Conservation (phyloP, 129 eudicot species). For the Chrysanthemum makinoi region DNA sequence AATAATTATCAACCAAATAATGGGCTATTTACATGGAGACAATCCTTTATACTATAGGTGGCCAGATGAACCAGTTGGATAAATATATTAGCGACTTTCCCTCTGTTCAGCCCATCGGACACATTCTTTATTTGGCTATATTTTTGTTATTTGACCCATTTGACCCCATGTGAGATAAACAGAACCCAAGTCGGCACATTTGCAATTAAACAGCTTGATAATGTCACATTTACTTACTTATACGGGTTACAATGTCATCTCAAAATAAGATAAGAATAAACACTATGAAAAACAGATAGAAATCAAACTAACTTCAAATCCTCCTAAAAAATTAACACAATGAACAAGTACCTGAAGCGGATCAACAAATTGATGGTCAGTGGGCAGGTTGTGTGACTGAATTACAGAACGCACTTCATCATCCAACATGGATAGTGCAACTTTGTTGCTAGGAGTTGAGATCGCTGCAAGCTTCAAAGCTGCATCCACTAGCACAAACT, state of each 20-base stretch:
- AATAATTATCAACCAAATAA: neutral
- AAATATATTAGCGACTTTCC: no score
- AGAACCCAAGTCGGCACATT: no score
- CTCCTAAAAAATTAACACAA: neutral
- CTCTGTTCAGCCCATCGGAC: no score
- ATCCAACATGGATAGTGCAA: constrained; percentile 59
- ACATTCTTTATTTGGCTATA: no score
- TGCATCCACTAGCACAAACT: constrained; percentile 65
- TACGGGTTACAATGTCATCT: constrained; percentile 11
- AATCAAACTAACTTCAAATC: neutral
- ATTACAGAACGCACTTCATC: constrained; percentile 59
- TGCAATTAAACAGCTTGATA: no score
- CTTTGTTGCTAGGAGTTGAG: constrained; percentile 64
- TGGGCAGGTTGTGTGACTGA: constrained; percentile 53
- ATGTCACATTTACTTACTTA: neutral
- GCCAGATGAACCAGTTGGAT: no score
- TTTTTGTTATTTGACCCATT: no score
- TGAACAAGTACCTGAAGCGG: constrained; percentile 64
- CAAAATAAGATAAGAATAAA: neutral
- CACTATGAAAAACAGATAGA: no score
- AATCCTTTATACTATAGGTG: no score
- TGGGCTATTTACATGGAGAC: neutral
- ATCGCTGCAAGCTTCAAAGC: constrained; percentile 78
- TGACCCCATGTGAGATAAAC: no score
- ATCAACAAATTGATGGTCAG: constrained; percentile 45